These are phyloP conservation scores for Diaporthe sp. DNA, from an alignment of 2,329 filamentous ascomycete genomes.

Conservation along the genomic window DNA sequence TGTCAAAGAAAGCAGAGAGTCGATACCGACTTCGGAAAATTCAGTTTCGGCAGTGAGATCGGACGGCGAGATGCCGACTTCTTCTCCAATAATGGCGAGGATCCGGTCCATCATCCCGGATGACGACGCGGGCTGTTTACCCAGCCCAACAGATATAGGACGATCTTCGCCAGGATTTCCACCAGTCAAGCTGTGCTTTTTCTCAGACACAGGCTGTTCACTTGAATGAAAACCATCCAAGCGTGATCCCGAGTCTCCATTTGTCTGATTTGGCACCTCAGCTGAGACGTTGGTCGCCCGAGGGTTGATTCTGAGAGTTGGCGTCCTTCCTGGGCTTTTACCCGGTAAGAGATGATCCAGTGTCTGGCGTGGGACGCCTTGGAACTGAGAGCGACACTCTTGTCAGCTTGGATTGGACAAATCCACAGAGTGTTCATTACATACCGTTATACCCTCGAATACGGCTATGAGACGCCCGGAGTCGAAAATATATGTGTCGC, in stretches of 20 bases:
- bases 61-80: constrained; percentile 10
- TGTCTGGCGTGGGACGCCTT: background rate
- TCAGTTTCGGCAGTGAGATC: constrained; percentile 16
- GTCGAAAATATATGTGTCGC: constrained; percentile 22
- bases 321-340: background rate
- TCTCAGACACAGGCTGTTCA: background rate
- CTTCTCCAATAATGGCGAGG: constrained; percentile 3
- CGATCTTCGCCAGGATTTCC: too few relatives aligned
- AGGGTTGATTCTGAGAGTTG: background rate
- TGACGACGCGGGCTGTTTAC: too few relatives aligned
- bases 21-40: constrained; percentile 12
- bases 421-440: background rate
- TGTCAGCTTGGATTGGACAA: background rate
- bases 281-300: background rate
- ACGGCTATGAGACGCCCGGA: background rate
- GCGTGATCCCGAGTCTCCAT: background rate
- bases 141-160: background rate
- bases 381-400: background rate
- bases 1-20: constrained; percentile 16
- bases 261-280: background rate
- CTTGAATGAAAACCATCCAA: background rate
- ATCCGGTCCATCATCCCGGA: background rate
- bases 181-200: background rate
- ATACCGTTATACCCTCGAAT: constrained; percentile 24
- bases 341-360: constrained; percentile 13